Base-by-base conservation (phyloP, 208 protist genomes). In the Trypanosoma mega region DNA sequence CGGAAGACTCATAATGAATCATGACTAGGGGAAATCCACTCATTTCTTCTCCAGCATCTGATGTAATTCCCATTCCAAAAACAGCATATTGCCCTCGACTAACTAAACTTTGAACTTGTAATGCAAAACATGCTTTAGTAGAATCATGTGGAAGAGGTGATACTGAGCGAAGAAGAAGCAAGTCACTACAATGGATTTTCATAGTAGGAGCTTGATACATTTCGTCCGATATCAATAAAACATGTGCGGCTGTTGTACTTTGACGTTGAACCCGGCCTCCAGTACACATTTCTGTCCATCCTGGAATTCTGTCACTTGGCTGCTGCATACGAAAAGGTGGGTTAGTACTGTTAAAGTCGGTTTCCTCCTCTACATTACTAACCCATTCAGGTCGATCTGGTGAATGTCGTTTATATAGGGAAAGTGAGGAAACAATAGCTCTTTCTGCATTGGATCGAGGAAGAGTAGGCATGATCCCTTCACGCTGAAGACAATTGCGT, bases 191-290 rank as follows among this genome's bases (percentile, higher is more conserved):
- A 48, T 61, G 39, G 41, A 72, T 30, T 47, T 64, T 66, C 30
- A 24, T 2, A 24, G 29, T 56, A 27, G 57, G 51, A 36, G 44
- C 51, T 20, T 48, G 31, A 36, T 72, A 58, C 23, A 55, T 51
- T 34, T 72, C 66, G 12, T 53, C 49, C 37, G 54, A 30, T 60
- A 72, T 65, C 56, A 72, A 49, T 37, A 72, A 39, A 45, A 72
- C 49, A 47, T 72, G 46, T 27, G 66, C 57, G 34, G 49, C 59
- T 44, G 52, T 41, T 36, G 58, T 55, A 63, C 58, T 72, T 58
- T 72, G 66, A 53, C 66, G 26, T 45, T 65, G 66, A 58, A 72
- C 48, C 23, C 57, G 54, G 18, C 66, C 66, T 33, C 66, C 66
- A 36, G 59, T 62, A 49, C 45, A 63, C 26, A 63, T 74, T 51